These are phyloP conservation scores for Immersiporthe knoxdaviesiana DNA, from an alignment of 2,329 filamentous ascomycete genomes.

Conservation along the genomic window DNA sequence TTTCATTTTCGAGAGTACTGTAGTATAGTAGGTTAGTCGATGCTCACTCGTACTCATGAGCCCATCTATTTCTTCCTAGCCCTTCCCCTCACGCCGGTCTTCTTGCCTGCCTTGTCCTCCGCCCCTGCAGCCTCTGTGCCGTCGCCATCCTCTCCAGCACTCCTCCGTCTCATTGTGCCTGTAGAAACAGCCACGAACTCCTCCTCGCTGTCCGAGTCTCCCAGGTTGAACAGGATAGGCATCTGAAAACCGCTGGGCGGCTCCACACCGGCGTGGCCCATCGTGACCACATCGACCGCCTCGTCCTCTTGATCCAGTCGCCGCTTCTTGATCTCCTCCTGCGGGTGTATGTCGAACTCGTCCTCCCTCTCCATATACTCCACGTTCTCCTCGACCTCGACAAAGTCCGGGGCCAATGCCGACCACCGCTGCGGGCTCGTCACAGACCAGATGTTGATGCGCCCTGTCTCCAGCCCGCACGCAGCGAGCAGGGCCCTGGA, in stretches of 20 bases:
- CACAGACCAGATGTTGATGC: constrained; percentile 95
- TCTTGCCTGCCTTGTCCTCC: constrained; percentile 48
- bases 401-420: constrained; percentile 93
- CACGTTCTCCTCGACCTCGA: constrained; percentile 96
- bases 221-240: constrained; percentile 90
- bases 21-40: background rate
- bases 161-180: constrained; percentile 86
- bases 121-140: constrained; percentile 53
- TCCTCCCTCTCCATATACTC: constrained; percentile 96
- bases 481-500: constrained; percentile 84
- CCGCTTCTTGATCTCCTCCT: constrained; percentile 91
- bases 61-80: constrained; percentile 43
- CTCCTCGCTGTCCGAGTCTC: constrained; percentile 94
- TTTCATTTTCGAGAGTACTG: constrained; percentile 7
- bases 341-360: constrained; percentile 96
- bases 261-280: constrained; percentile 67
- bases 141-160: constrained; percentile 74
- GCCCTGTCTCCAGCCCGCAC: constrained; percentile 88
- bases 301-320: constrained; percentile 91
- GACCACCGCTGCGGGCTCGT: constrained; percentile 97
- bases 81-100: constrained; percentile 44
- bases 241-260: constrained; percentile 72
- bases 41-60: constrained; percentile 2
- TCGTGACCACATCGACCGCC: constrained; percentile 84
- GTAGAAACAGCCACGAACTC: constrained; percentile 72